Evolutionary conservation across 2,329 filamentous ascomycete genomes (phyloP).

Genomic region (Penicillium sp.): DNA sequence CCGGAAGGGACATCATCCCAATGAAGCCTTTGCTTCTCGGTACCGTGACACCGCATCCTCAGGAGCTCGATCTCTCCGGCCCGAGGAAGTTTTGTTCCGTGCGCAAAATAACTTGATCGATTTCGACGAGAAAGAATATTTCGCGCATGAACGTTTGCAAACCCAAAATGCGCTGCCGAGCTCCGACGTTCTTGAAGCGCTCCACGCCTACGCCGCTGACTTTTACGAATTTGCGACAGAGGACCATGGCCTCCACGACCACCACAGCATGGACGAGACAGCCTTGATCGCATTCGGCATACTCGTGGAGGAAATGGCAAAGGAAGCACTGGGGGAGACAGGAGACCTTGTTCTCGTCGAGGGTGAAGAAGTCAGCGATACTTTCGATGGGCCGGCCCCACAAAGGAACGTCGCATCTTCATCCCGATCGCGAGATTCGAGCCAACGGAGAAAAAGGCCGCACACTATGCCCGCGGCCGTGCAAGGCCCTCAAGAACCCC

Average conservation of each 20-base stretch:
- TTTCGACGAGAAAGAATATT: constrained; percentile 52
- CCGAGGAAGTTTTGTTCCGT: constrained; percentile 56
- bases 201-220: constrained; percentile 54
- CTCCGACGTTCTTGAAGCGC: constrained; percentile 51
- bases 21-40: constrained; percentile 19
- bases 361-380: background rate
- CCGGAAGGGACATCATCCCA: constrained; percentile 29
- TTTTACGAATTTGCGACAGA: constrained; percentile 43
- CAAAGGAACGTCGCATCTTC: background rate
- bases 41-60: constrained; percentile 33
- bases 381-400: background rate
- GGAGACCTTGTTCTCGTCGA: constrained; percentile 47
- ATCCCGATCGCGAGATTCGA: background rate
- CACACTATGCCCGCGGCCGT: constrained; percentile 1
- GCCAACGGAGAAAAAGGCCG: background rate
- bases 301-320: constrained; percentile 53
- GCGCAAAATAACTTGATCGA: constrained; percentile 45
- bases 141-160: constrained; percentile 45
- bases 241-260: constrained; percentile 35
- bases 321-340: constrained; percentile 48
- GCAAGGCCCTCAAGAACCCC: background rate
- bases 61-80: constrained; percentile 39
- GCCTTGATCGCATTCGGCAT: constrained; percentile 57
- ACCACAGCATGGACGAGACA: constrained; percentile 56
- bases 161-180: constrained; percentile 43